A percentile compares a stretch with the other conserved stretches of the same genome.
Evolutionary conservation across 257 asterid species (phyloP).

Genomic region (Solanum arcanum): DNA sequence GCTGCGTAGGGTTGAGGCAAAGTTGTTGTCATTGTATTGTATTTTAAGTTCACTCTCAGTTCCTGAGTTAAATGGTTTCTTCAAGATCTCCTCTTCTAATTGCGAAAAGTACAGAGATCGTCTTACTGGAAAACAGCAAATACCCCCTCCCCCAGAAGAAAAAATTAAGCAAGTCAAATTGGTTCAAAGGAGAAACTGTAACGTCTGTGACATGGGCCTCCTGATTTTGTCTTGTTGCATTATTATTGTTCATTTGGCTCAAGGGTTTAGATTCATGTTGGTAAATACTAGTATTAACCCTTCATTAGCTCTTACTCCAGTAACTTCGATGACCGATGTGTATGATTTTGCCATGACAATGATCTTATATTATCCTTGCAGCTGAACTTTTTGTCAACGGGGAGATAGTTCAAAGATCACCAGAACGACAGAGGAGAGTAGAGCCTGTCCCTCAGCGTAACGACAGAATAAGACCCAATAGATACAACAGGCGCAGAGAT

Average conservation of each 20-base stretch:
- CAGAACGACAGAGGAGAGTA: slow-evolving; percentile 12
- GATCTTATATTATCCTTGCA: not conserved
- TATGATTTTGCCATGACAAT: not conserved
- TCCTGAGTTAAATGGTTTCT: not conserved
- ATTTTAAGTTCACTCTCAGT: not conserved
- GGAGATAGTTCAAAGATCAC: slow-evolving; percentile 8
- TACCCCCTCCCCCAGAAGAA: not conserved
- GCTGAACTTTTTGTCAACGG: slow-evolving; percentile 11
- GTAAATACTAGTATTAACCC: not conserved
- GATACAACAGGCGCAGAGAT: slow-evolving; percentile 1
- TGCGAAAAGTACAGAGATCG: not conserved
- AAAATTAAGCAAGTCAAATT: not conserved
- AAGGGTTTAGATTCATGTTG: not conserved
- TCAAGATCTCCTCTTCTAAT: not conserved
- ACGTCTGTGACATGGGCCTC: not conserved
- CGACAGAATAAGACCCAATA: not conserved
- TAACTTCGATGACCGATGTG: not conserved
- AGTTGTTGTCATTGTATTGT: not conserved
- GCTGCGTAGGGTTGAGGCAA: not conserved
- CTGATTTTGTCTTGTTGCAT: not conserved
- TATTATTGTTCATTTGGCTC: not conserved
- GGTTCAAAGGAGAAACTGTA: not conserved
- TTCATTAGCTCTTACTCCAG: not conserved
- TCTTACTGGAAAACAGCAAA: not conserved
- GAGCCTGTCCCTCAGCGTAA: slow-evolving; percentile 8